Conservation (phyloP, 192 early-diverging fungal genomes). For the Coemansia sp. region DNA sequence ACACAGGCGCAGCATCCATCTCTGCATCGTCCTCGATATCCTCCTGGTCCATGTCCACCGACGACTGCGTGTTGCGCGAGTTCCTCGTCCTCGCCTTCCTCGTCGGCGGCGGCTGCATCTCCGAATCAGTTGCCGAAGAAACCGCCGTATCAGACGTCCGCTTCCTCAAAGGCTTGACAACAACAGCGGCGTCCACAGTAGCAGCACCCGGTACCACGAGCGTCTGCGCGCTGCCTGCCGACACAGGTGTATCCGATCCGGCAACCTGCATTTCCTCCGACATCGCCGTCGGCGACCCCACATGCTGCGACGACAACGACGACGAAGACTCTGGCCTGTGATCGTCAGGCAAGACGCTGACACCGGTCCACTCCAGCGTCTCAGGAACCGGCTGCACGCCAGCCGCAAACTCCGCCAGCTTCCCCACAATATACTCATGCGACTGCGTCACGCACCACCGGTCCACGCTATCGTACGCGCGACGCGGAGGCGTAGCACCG, state of each 20-base stretch:
- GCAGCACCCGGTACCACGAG: neutral
- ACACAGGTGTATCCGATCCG: conserved; percentile 5
- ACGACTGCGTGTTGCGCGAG: neutral
- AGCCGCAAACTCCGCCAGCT: neutral
- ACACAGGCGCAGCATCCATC: neutral
- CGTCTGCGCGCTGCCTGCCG: conserved; percentile 7
- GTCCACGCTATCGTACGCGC: neutral
- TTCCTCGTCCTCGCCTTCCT: conserved; percentile 17
- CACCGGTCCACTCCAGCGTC: conserved; percentile 29
- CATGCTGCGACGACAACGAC: too few relatives aligned
- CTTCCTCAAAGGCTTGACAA: conserved; percentile 14
- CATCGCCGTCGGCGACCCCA: neutral
- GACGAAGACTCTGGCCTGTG: neutral
- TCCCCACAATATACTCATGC: conserved; percentile 21
- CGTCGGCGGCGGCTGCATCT: conserved; percentile 14
- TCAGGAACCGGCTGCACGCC: neutral
- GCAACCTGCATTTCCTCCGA: conserved; percentile 6
- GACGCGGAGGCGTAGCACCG: conserved; percentile 14
- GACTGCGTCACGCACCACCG: conserved; percentile 28
- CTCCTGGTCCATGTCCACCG: neutral
- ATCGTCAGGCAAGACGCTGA: conserved; percentile 2
- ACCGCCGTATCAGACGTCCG: conserved; percentile 22
- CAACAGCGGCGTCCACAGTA: neutral
- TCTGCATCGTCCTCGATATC: neutral
- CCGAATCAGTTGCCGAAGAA: conserved; percentile 10